phyloP scores from a whole-genome alignment of 1,284 basidiomycete genomes.

The Papiliotrema terrestris region DNA sequence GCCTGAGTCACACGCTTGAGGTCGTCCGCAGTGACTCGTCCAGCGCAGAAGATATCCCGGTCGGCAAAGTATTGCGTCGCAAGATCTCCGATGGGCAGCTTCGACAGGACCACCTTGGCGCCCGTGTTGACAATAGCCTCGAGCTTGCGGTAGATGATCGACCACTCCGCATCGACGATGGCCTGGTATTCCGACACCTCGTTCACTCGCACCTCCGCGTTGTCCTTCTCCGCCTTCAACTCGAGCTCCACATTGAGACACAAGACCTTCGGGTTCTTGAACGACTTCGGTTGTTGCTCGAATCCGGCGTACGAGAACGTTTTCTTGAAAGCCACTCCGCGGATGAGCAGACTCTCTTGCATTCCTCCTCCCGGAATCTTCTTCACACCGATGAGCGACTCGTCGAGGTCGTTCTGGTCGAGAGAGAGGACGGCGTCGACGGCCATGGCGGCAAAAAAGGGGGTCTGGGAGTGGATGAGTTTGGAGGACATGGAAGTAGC shows the following conservation, averaged over 20 bases:
- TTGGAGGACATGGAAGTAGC: conserved; percentile 99
- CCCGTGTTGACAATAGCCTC: conserved; percentile 95
- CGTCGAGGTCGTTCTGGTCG: conserved; percentile 91
- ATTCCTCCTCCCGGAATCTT: conserved; percentile 98
- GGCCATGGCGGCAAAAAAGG: conserved; percentile 98
- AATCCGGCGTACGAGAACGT: conserved; percentile 99
- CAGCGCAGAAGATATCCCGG: conserved; percentile 98
- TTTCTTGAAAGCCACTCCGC: conserved; percentile 98
- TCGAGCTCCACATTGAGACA: conserved; percentile 98
- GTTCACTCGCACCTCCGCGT: conserved; percentile 96
- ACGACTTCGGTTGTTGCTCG: conserved; percentile 96
- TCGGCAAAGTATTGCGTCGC: conserved; percentile 99
- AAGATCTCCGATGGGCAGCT: conserved; percentile 96
- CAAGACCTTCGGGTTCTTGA: conserved; percentile 82
- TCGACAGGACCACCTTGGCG: conserved; percentile 95
- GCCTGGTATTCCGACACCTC: conserved; percentile 97
- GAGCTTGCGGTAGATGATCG: conserved; percentile 97
- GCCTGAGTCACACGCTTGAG: conserved; percentile 93
- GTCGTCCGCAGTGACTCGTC: conserved; percentile 87
- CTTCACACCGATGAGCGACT: conserved; percentile 96
- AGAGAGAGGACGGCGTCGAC: conserved; percentile 92
- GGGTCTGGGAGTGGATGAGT: conserved; percentile 97
- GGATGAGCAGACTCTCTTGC: conserved; percentile 87
- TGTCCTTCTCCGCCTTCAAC: conserved; percentile 99
- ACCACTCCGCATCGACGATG: conserved; percentile 99